phyloP scores from a whole-genome alignment of 1,284 basidiomycete genomes.

The Ceratobasidium sp. region DNA sequence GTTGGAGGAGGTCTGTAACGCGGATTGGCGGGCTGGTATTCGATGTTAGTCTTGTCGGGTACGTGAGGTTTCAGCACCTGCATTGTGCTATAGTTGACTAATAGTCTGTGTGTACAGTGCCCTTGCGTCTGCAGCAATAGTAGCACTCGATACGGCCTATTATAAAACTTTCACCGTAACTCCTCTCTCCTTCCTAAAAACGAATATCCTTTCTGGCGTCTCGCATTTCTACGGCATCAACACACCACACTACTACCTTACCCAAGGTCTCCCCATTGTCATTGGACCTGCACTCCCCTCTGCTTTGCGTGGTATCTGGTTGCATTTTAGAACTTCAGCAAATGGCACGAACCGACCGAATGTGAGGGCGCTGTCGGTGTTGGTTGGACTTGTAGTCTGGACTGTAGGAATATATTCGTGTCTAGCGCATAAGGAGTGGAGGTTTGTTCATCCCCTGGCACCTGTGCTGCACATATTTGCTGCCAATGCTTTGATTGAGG shows the following conservation, averaged over 20 bases:
- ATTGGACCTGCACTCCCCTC: slow-evolving; percentile 79
- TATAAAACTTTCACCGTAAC: slow-evolving; percentile 78
- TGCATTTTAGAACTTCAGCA: slow-evolving; percentile 29
- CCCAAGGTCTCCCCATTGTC: slow-evolving; percentile 86
- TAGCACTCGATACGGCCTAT: slow-evolving; percentile 73
- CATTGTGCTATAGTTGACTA: background rate
- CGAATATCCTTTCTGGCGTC: slow-evolving; percentile 79
- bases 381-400: slow-evolving; percentile 69
- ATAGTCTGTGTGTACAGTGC: slow-evolving; percentile 53
- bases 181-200: slow-evolving; percentile 80
- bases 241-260: slow-evolving; percentile 88
- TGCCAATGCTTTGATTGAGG: slow-evolving; percentile 72
- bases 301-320: slow-evolving; percentile 64
- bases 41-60: slow-evolving; percentile 31
- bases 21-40: slow-evolving; percentile 17
- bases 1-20: slow-evolving; percentile 52
- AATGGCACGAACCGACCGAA: background rate
- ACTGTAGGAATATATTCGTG: slow-evolving; percentile 79
- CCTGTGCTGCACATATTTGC: slow-evolving; percentile 87
- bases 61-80: background rate
- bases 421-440: slow-evolving; percentile 93
- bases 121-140: slow-evolving; percentile 56
- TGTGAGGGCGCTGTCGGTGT: slow-evolving; percentile 42
- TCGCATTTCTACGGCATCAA: slow-evolving; percentile 95
- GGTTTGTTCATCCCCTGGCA: slow-evolving; percentile 92